Evolutionary conservation across 202 grass and related monocot species (phyloP).

Genomic region (Panicum hallii): DNA sequence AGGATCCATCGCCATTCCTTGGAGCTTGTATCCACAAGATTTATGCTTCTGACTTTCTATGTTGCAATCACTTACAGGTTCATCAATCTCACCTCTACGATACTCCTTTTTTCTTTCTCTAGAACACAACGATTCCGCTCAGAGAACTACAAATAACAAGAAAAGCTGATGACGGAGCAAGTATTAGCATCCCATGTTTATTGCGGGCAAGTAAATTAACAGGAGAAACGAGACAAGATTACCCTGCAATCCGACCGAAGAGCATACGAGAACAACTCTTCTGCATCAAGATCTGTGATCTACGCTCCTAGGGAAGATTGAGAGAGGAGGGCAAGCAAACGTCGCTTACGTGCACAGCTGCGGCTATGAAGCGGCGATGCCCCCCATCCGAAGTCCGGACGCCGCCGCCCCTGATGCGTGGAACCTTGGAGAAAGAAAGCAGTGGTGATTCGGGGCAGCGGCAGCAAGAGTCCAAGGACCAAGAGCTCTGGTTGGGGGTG

Average conservation of each 20-base stretch:
- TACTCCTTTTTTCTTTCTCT: neutral
- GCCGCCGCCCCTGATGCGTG: neutral
- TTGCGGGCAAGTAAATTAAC: neutral
- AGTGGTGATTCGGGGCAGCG: constrained; percentile 2
- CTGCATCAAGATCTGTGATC: constrained; percentile 9
- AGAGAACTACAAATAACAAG: constrained; percentile 12
- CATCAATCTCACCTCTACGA: neutral
- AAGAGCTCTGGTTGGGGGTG: neutral
- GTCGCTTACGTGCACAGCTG: neutral
- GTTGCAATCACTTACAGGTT: neutral
- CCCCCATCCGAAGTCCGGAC: neutral
- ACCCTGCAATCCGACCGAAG: neutral
- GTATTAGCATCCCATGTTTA: neutral
- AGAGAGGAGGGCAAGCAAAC: neutral
- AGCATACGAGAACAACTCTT: neutral
- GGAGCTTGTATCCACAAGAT: constrained; percentile 3
- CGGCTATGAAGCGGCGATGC: neutral
- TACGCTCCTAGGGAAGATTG: neutral
- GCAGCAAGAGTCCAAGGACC: constrained; percentile 28
- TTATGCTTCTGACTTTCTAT: neutral
- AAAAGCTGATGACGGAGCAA: neutral
- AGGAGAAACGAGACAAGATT: neutral
- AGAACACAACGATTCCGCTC: neutral
- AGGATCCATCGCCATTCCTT: constrained; percentile 6
- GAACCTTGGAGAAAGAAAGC: constrained; percentile 19